A percentile compares a stretch with the other conserved stretches of the same genome.
phyloP scores from a whole-genome alignment of 306 rosid species.

The Psophocarpus tetragonolobus region DNA sequence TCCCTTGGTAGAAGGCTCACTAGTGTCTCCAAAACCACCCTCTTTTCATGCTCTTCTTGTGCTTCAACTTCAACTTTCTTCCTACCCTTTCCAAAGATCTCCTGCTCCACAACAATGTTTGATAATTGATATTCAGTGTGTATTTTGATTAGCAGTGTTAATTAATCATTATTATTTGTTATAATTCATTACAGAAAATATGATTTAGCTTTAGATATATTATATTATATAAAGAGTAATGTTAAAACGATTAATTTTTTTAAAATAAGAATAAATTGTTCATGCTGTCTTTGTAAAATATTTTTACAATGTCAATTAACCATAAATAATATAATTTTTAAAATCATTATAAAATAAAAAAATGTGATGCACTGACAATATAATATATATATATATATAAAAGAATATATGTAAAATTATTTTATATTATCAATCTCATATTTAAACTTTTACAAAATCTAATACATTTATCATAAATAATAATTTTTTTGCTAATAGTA shows the following conservation, averaged over 20 bases:
- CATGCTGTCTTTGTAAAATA: too few relatives aligned
- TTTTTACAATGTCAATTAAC: neutral
- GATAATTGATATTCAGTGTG: slow-evolving; percentile 6
- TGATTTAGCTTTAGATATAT: neutral
- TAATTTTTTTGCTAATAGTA: neutral
- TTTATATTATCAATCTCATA: too few relatives aligned
- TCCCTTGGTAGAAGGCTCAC: slow-evolving; percentile 90
- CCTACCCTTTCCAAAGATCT: slow-evolving; percentile 78
- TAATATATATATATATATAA: too few relatives aligned
- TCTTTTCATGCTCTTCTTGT: slow-evolving; percentile 73
- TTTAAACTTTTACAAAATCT: neutral
- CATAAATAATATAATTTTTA: neutral
- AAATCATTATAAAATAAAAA: neutral
- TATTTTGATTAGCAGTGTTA: neutral
- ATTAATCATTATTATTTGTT: neutral
- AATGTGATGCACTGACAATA: too few relatives aligned
- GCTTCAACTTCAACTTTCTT: slow-evolving; percentile 69
- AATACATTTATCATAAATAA: neutral
- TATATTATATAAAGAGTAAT: neutral
- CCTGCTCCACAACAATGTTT: slow-evolving; percentile 46
- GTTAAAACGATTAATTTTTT: neutral
- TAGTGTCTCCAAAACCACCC: slow-evolving; percentile 78
- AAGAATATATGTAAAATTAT: too few relatives aligned
- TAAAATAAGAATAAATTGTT: neutral
- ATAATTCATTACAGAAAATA: neutral